Conservation (phyloP, 2,329 filamentous ascomycete species). For the Teratosphaeria nubilosa region DNA sequence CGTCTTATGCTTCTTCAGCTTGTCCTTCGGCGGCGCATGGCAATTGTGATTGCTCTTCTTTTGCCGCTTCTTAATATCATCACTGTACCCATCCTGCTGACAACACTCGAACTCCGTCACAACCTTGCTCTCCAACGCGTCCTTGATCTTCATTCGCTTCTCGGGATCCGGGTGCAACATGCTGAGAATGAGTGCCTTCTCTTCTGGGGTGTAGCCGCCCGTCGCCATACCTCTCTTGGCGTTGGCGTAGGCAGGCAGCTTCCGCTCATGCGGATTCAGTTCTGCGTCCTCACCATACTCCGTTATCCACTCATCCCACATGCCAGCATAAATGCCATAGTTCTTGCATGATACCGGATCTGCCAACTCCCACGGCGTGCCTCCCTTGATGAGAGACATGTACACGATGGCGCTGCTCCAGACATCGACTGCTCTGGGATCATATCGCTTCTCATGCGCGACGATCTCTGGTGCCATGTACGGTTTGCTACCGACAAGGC, state of each 20-base stretch:
- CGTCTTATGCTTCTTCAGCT: neutral
- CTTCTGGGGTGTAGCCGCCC: conserved; percentile 53
- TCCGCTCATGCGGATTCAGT: conserved; percentile 34
- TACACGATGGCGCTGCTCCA: conserved; percentile 82
- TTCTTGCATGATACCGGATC: conserved; percentile 31
- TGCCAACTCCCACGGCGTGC: conserved; percentile 64
- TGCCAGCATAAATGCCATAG: conserved; percentile 55
- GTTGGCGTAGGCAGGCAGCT: conserved; percentile 48
- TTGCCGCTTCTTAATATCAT: conserved; percentile 25
- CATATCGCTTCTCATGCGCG: conserved; percentile 54
- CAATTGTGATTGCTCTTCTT: conserved; percentile 23
- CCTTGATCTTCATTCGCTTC: conserved; percentile 58
- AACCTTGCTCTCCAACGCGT: conserved; percentile 50
- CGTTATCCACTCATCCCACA: conserved; percentile 59
- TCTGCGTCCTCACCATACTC: conserved; percentile 38
- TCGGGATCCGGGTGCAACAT: conserved; percentile 75
- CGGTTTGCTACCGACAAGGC: conserved; percentile 73
- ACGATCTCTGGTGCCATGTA: conserved; percentile 84
- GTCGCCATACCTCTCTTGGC: conserved; percentile 51
- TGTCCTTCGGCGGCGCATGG: neutral
- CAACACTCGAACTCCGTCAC: conserved; percentile 29
- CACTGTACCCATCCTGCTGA: conserved; percentile 23
- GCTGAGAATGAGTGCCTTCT: conserved; percentile 61
- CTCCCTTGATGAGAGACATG: conserved; percentile 63
- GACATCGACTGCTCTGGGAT: conserved; percentile 71